phyloP scores from a whole-genome alignment of 1,284 basidiomycete species.

The Chalciporus piperatoides region DNA sequence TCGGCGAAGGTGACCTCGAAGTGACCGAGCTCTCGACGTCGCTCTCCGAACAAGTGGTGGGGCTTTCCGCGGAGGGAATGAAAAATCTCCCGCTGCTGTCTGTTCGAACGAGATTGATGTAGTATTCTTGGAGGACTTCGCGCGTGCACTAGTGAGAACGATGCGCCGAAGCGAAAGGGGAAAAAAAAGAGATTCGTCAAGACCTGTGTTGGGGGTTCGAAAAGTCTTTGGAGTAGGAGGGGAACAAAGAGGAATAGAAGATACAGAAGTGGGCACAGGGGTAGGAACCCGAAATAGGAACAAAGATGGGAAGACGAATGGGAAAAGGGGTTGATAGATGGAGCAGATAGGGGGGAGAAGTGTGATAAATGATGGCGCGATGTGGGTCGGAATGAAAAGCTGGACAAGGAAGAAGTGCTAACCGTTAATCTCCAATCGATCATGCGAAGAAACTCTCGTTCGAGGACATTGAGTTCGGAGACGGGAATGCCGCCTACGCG shows the following conservation, averaged over 20 bases:
- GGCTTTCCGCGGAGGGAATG: slow-evolving; percentile 35
- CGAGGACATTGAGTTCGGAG: slow-evolving; percentile 86
- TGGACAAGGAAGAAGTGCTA: slow-evolving; percentile 40
- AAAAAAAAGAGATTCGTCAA: slow-evolving; percentile 25
- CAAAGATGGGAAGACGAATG: not conserved
- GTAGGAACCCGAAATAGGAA: not conserved
- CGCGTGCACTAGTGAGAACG: slow-evolving; percentile 58
- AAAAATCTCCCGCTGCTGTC: slow-evolving; percentile 60
- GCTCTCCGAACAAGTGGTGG: slow-evolving; percentile 41
- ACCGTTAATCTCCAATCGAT: slow-evolving; percentile 93
- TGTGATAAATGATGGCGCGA: not conserved
- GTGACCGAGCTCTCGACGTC: slow-evolving; percentile 53
- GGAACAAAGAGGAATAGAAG: too few relatives aligned
- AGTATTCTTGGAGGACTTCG: slow-evolving; percentile 79
- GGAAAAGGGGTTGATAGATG: slow-evolving; percentile 5
- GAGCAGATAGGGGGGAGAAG: slow-evolving; percentile 8
- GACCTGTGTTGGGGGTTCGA: slow-evolving; percentile 18
- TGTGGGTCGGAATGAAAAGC: slow-evolving; percentile 9
- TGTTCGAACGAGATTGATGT: slow-evolving; percentile 77
- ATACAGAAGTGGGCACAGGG: not conserved
- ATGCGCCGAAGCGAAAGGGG: slow-evolving; percentile 13
- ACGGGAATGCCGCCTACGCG: slow-evolving; percentile 91
- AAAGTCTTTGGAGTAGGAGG: slow-evolving; percentile 11
- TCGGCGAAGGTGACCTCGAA: slow-evolving; percentile 54
- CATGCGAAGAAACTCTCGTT: slow-evolving; percentile 85